Percentiles rank a stretch among this genome's conserved stretches.
Evolutionary conservation across 345 rosid genomes (phyloP).

Genomic region (Erysimum cheiranthoides): DNA sequence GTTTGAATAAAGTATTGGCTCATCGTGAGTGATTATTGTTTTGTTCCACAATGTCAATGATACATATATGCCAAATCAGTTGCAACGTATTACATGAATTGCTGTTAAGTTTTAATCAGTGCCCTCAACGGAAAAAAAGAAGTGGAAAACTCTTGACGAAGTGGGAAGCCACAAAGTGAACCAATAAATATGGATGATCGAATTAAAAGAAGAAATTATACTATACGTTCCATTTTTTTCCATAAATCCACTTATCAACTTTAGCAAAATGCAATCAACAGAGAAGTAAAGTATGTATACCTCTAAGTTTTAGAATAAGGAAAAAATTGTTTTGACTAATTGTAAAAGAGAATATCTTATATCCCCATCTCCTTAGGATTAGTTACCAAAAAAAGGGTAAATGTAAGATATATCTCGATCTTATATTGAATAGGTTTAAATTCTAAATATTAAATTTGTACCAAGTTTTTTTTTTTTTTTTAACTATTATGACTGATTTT

Average conservation of each 20-base stretch:
- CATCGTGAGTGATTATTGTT: background rate
- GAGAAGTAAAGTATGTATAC: background rate
- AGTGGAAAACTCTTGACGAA: background rate
- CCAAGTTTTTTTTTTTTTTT: no score
- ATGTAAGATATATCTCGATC: no score
- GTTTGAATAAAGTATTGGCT: background rate
- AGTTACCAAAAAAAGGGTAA: background rate
- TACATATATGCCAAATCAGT: no score
- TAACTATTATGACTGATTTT: no score
- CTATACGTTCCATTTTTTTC: background rate
- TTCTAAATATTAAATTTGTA: no score
- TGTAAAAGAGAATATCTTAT: background rate
- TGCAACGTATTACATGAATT: background rate
- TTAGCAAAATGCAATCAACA: background rate
- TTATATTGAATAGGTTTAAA: no score
- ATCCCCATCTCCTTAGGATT: background rate
- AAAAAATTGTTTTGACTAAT: background rate
- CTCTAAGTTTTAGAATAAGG: background rate
- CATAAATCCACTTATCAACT: background rate
- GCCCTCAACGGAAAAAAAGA: background rate
- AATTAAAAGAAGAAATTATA: background rate
- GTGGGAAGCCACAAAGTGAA: constrained; percentile 1
- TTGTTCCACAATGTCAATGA: background rate
- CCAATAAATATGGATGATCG: background rate
- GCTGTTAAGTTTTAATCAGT: no score